A percentile compares a stretch with the other conserved stretches of the same genome.
Conservation (phyloP, 2,329 filamentous ascomycete genomes). For the Zasmidium cellare region DNA sequence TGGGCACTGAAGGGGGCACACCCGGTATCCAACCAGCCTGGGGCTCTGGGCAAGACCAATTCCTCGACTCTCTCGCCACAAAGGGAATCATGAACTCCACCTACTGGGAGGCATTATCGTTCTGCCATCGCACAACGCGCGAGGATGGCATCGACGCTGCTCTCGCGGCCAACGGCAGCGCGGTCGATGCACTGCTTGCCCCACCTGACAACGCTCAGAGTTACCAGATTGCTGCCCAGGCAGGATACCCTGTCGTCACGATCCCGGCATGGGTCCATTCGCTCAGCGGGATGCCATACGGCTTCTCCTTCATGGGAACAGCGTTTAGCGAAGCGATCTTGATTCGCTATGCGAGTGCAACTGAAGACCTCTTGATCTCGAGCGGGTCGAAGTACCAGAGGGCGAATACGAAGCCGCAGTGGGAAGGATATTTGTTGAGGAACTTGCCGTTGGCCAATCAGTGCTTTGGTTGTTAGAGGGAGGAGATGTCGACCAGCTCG, state of each 20-base stretch:
- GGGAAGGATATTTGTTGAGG: conserved; percentile 40
- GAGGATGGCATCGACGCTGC: conserved; percentile 71
- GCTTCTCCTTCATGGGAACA: conserved; percentile 40
- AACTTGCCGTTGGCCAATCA: conserved; percentile 35
- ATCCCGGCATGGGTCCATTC: conserved; percentile 61
- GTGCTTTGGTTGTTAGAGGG: too few species aligned
- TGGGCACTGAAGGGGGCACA: conserved; percentile 66
- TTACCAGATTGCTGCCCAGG: conserved; percentile 71
- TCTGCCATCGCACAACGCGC: conserved; percentile 57
- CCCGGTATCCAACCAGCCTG: conserved; percentile 62
- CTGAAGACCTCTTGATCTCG: conserved; percentile 39
- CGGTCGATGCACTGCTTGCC: conserved; percentile 65
- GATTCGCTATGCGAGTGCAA: conserved; percentile 43
- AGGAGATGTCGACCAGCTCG: too few species aligned
- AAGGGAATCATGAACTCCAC: conserved; percentile 63
- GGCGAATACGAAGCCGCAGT: conserved; percentile 34
- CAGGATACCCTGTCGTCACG: conserved; percentile 72
- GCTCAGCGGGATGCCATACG: conserved; percentile 47
- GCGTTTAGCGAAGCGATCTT: conserved; percentile 35
- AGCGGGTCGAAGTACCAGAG: too few species aligned
- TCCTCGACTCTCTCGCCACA: conserved; percentile 62
- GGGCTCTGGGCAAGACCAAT: conserved; percentile 69
- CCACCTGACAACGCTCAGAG: conserved; percentile 68
- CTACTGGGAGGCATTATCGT: conserved; percentile 67
- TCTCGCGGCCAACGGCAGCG: conserved; percentile 46